Conservation (phyloP, 164 flowering plant species). For the Cinnamomum micranthum region DNA sequence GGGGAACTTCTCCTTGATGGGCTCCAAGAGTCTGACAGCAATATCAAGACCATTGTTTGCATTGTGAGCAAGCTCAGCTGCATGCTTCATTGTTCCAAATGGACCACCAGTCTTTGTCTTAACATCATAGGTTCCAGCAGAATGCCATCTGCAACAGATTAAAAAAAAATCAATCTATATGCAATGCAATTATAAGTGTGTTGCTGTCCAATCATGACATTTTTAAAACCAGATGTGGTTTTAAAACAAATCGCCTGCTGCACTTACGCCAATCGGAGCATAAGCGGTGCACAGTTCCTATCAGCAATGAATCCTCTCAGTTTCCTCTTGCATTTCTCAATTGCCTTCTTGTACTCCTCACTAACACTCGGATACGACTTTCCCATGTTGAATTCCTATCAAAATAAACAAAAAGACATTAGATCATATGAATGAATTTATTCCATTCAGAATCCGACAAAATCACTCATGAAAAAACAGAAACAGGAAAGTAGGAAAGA, state of each 20-base stretch:
- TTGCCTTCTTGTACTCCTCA: slow-evolving; percentile 69
- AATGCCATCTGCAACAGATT: slow-evolving; percentile 88
- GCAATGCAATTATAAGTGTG: not conserved
- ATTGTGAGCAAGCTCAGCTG: slow-evolving; percentile 62
- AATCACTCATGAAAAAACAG: not conserved
- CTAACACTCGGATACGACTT: slow-evolving; percentile 82
- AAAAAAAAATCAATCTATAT: too few relatives aligned
- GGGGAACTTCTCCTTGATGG: slow-evolving; percentile 77
- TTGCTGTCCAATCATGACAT: too few relatives aligned
- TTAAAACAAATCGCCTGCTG: not conserved
- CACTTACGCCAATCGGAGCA: slow-evolving; percentile 77
- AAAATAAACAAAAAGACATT: too few relatives aligned
- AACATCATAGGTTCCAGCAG: slow-evolving; percentile 89
- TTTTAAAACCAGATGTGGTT: too few relatives aligned
- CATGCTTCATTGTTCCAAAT: slow-evolving; percentile 77
- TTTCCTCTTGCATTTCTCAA: slow-evolving; percentile 73
- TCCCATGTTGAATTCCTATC: slow-evolving; percentile 40
- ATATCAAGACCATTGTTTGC: slow-evolving; percentile 81
- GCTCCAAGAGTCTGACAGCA: slow-evolving; percentile 71
- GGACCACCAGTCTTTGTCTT: slow-evolving; percentile 85
- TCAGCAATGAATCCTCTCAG: slow-evolving; percentile 78
- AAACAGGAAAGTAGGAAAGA: not conserved
- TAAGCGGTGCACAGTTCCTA: slow-evolving; percentile 87
- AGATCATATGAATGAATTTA: too few relatives aligned
- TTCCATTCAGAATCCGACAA: too few relatives aligned